Evolutionary conservation across 2,329 filamentous ascomycete genomes (phyloP).

Genomic region (Xylariales sp.): DNA sequence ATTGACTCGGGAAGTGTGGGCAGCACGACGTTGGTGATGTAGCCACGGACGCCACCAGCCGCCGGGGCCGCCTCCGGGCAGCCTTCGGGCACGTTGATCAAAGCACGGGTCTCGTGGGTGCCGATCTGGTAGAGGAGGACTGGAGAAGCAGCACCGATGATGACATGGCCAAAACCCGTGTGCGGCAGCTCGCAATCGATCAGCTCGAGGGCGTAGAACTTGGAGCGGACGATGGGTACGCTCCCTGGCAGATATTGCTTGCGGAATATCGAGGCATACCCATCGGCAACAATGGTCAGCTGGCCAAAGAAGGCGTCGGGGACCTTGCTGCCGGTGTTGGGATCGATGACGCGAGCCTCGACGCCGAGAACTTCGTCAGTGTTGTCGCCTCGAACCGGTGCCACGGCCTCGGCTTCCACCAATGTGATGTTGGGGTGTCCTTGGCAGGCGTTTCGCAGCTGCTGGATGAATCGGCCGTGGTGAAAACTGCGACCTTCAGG

Average conservation of each 20-base stretch:
- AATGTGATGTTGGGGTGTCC: constrained; percentile 80
- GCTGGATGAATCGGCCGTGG: constrained; percentile 87
- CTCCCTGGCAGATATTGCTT: constrained; percentile 66
- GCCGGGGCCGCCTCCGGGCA: constrained; percentile 68
- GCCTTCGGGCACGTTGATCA: constrained; percentile 82
- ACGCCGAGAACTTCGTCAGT: constrained; percentile 78
- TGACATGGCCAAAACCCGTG: constrained; percentile 77
- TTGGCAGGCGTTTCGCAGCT: constrained; percentile 71
- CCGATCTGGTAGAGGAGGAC: constrained; percentile 96
- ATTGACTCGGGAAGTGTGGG: constrained; percentile 70
- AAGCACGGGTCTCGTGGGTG: constrained; percentile 83
- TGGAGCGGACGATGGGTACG: constrained; percentile 72
- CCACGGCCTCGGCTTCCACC: constrained; percentile 81
- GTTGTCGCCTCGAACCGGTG: constrained; percentile 66
- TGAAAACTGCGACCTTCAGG: constrained; percentile 82
- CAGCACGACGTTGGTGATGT: constrained; percentile 75
- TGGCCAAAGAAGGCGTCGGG: constrained; percentile 81
- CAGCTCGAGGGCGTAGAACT: constrained; percentile 91
- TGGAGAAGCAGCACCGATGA: constrained; percentile 72
- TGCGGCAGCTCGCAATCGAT: constrained; percentile 79
- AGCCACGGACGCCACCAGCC: constrained; percentile 78
- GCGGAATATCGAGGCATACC: constrained; percentile 88
- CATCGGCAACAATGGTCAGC: constrained; percentile 86
- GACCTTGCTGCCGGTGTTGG: constrained; percentile 49
- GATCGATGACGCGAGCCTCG: constrained; percentile 62